Percentiles rank a stretch among this genome's conserved stretches.
Conservation (phyloP, 2,329 filamentous ascomycete genomes). For the Penicillium sp. region DNA sequence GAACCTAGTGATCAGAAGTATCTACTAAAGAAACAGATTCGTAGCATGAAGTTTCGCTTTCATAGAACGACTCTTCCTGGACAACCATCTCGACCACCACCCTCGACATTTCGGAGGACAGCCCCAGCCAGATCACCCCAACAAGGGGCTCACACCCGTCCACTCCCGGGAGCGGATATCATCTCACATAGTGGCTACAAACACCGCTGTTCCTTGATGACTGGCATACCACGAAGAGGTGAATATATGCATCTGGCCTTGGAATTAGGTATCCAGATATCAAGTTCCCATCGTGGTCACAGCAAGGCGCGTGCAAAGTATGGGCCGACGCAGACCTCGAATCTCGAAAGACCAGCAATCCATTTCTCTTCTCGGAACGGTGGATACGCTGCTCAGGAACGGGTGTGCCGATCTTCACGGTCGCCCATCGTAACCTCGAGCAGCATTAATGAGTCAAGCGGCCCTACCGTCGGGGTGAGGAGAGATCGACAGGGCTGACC, state of each 20-base stretch:
- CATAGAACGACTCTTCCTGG: too few species aligned
- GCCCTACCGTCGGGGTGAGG: neutral
- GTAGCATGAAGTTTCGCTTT: too few species aligned
- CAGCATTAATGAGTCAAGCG: slow-evolving; percentile 1
- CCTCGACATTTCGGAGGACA: too few species aligned
- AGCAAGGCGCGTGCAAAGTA: neutral
- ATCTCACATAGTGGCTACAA: neutral
- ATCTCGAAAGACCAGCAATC: neutral
- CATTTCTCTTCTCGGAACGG: slow-evolving; percentile 11
- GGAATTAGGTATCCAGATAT: neutral
- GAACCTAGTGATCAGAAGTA: too few species aligned
- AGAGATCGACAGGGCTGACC: slow-evolving; percentile 11
- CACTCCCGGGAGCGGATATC: neutral
- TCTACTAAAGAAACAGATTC: too few species aligned
- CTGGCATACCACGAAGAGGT: neutral
- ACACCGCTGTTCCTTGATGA: neutral
- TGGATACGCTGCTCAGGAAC: neutral
- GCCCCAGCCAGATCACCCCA: neutral
- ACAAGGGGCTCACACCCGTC: neutral
- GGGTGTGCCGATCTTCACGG: slow-evolving; percentile 12
- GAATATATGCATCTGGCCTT: neutral
- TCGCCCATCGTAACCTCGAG: slow-evolving; percentile 16
- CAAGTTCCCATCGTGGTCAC: neutral
- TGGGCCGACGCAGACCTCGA: neutral
- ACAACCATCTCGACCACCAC: too few species aligned